Conservation (phyloP, 176 grass and related monocot genomes). For the Cenchrus americanus region DNA sequence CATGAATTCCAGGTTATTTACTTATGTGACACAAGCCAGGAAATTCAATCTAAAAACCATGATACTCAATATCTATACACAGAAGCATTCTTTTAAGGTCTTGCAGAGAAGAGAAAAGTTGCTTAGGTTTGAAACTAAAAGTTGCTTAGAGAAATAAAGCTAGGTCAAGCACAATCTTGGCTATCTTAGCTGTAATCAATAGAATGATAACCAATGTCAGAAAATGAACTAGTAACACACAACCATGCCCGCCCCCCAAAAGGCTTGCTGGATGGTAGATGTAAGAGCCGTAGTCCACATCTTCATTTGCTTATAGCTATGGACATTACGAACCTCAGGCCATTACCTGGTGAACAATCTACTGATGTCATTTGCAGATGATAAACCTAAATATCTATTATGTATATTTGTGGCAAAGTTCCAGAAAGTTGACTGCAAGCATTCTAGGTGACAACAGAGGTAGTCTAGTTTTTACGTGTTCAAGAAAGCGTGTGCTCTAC, state of each 20-base stretch:
- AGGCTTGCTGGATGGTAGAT: neutral
- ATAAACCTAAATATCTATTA: neutral
- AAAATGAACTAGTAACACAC: neutral
- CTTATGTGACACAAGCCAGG: too few relatives aligned
- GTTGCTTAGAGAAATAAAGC: constrained; percentile 5
- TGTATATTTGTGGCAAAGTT: neutral
- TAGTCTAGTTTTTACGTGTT: neutral
- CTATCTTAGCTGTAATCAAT: neutral
- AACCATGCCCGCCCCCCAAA: neutral
- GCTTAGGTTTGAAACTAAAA: neutral
- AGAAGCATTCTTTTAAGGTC: too few relatives aligned
- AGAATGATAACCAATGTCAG: neutral
- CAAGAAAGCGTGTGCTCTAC: constrained; percentile 2
- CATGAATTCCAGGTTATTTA: too few relatives aligned
- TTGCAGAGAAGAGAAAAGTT: neutral
- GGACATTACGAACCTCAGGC: neutral
- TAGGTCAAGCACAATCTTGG: neutral
- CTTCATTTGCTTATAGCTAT: neutral
- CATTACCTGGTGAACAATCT: neutral
- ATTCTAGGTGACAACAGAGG: neutral
- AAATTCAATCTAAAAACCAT: too few relatives aligned
- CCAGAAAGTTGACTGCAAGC: neutral
- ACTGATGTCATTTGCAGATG: neutral
- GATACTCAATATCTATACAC: too few relatives aligned
- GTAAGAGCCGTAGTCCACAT: neutral